Evolutionary conservation across 352 stramenopile genomes (phyloP).

Genomic region (Phytophthora uliginosa): DNA sequence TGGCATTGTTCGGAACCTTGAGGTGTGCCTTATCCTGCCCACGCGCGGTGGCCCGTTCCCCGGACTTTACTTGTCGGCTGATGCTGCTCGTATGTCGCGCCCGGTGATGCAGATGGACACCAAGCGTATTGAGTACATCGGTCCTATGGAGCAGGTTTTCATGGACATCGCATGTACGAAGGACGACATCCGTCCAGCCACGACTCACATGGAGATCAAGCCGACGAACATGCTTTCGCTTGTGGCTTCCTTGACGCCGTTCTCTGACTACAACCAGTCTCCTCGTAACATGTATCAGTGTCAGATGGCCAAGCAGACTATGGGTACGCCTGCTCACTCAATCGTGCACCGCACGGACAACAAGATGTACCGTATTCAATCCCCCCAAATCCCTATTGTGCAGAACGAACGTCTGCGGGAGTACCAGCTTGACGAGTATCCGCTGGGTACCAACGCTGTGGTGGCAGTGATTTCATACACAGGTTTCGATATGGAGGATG

Average conservation of each 20-base stretch:
- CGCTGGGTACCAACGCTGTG: slow-evolving; percentile 99
- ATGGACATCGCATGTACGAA: slow-evolving; percentile 98
- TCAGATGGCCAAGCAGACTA: slow-evolving; percentile 99
- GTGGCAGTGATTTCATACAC: slow-evolving; percentile 99
- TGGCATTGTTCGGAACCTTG: slow-evolving; percentile 82
- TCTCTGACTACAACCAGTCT: slow-evolving; percentile 99
- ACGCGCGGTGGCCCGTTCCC: slow-evolving; percentile 96
- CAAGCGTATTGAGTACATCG: slow-evolving; percentile 97
- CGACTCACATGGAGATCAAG: slow-evolving; percentile 99
- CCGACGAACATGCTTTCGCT: slow-evolving; percentile 99
- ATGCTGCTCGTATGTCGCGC: slow-evolving; percentile 95
- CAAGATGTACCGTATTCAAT: slow-evolving; percentile 99
- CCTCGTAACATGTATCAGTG: slow-evolving; percentile 99
- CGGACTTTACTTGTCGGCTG: slow-evolving; percentile 98
- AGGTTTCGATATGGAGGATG: slow-evolving; percentile 98
- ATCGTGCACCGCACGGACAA: slow-evolving; percentile 98
- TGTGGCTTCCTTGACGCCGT: slow-evolving; percentile 99
- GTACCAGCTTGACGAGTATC: slow-evolving; percentile 99
- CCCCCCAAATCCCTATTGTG: slow-evolving; percentile 98
- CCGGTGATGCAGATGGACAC: slow-evolving; percentile 94
- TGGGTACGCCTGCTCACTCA: slow-evolving; percentile 99
- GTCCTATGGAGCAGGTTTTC: slow-evolving; percentile 98
- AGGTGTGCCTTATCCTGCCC: slow-evolving; percentile 86
- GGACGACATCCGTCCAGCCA: slow-evolving; percentile 96
- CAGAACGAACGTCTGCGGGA: slow-evolving; percentile 97